Base-by-base conservation (phyloP, 2,329 filamentous ascomycete species). In the Tolypocladium ovalisporum region DNA sequence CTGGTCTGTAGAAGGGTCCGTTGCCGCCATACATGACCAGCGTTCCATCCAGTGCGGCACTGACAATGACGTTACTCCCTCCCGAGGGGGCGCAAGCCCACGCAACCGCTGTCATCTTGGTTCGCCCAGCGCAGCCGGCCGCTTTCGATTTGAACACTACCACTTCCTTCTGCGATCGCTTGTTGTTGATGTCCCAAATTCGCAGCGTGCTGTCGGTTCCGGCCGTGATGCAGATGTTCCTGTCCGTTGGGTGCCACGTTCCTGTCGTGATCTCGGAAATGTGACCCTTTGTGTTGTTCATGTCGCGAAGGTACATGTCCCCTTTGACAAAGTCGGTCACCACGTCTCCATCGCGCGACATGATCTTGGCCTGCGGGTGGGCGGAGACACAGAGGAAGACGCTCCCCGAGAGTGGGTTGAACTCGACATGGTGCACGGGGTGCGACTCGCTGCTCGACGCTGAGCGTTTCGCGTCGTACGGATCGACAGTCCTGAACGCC, bases 271-370 rank as follows among this genome's bases (percentile, higher is more conserved):
- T 83, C 72, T 97, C 94, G 4, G 92, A 92, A 55, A 97, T 86
- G 72, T 99, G 94, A 1, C 94, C 94, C 70, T 97, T 97, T 5
- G 94, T 99, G 70, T 97, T 92, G 73, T 97, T 84, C 88, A 97
- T 95, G 70, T 99, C 94, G 56, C 93, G 83, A 63, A 99, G 75
- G 67, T 99, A 99, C 92, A 97, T 97, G 70, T 99, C 94, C 52
- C 94, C 94, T 74, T 99, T 99, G 64, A 91, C 87, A 63, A 96
- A 97, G 67, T 97, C 91, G 1, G 87, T 87, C 54, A 95, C 66
- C 9, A 88, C 80, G 51, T 95, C 90, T 42, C 94, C 94, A 74
- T 99, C 93, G 66, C 94, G 85, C 65, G 84, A 89, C 70, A 97
- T 80, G 29, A 99, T 85, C 70, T 91, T 92, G 15, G 93, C 90